Evolutionary conservation across 2,329 filamentous ascomycete genomes (phyloP), one percentile per base, ranked within the genome.

Genomic region (Fusarium tanahbumbuense): DNA sequence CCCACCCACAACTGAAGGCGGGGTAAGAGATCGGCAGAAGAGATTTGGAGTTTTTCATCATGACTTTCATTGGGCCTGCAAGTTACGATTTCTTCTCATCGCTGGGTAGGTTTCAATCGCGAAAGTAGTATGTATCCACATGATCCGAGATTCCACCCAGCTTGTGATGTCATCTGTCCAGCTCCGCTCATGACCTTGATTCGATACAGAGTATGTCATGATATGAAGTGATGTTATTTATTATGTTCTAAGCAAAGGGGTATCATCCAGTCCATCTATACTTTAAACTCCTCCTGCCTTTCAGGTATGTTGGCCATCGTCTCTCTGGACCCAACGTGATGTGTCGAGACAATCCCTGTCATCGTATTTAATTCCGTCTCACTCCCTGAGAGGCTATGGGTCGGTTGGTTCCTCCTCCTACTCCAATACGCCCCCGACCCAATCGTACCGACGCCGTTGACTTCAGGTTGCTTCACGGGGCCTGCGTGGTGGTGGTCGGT

Each of bases 331-430:
- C 13, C 32, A 15, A 60, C 8, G 2, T 50, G 18, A 1, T 50
- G 27, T 20, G 44, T 18, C 2, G 60, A n/a, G 1, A 34, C 10
- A 1, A 22, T 34, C n/a, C 55, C n/a, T 25, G 37, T 44, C 5
- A 50, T 60, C 7, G n/a, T 30, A 4, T 60, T 60, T 2, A 61
- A 16, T 2, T 61, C 56, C 8, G 20, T 52, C 5, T 61, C 56
- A 3, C 58, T 61, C 4, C 56, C 58, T 2, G 56, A 25, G 5
- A 15, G 11, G 8, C 34, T 52, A 4, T 25, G 10, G 2, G 8
- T n/a, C 1, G 2, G 28, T 7, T 46, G 23, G 2, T 1, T 52
- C 11, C 20, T 45, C 5, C 44, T 60, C 12, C 37, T 48, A 3
- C 20, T 47, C 59, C 59, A 53, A 13, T 53, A 60, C 5, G 18